Base-by-base conservation (phyloP, 495 filamentous ascomycete genomes). In the Chaetomium cochliodes region DNA sequence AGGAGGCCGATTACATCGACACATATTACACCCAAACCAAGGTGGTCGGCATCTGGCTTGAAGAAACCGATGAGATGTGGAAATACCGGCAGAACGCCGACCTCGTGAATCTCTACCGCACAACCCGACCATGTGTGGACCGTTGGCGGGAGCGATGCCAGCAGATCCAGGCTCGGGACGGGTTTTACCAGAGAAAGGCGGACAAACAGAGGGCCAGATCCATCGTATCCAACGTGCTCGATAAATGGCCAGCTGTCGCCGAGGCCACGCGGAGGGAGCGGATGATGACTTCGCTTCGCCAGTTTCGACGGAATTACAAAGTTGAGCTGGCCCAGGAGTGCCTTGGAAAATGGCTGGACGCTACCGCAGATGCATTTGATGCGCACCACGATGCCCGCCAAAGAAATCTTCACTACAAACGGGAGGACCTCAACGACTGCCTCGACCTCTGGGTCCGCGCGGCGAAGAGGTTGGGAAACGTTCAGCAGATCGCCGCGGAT, bases 261-360 rank as follows among this genome's bases (percentile, higher is more conserved):
- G 57, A 65, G 47, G 18, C 49, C 15, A 60, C 63, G 2, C 63
- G 71, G 8, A 44, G 66, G 22, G 69, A 74, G 20, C 62, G 74
- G 23, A 52, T 76, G 53, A 67, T 73, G 69, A 51, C 37, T 44
- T 58, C 56, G 1, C 37, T 74, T 5, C 70, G 71, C 30, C 56
- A 65, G 26, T 76, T 72, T 63, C 56, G 74, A 22, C 69, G 67
- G 5, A 22, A 64, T 18, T 70, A 74, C 70, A 76, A 76, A 37
- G 52, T 71, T 37, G 54, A 66, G 7, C 63, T 74, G 8, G 74
- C 72, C 11, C 51, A 60, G 2, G 47, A 54, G 0, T 72, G 67
- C 60, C 61, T 76, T 0, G 66, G 64, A 2, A 55, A 23, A 3
- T 74, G 73, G 71, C 57, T 66, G 54, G 20, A 55, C 8, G 65